These are phyloP conservation scores for Drechslerella coelobrocha DNA, from an alignment of 2,329 filamentous ascomycete genomes.

Conservation along the genomic window DNA sequence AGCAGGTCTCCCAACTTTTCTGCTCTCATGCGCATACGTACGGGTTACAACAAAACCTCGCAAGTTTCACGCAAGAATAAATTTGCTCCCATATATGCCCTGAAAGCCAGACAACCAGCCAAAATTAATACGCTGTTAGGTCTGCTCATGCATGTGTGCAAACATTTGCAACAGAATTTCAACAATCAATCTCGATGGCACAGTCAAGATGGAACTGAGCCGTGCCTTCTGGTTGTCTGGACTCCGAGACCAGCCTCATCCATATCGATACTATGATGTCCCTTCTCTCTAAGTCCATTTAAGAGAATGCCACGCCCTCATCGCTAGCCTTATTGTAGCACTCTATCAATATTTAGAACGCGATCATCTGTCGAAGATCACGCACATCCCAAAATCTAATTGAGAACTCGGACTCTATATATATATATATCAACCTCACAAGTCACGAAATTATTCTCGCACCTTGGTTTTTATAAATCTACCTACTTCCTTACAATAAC, in stretches of 20 bases:
- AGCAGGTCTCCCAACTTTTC: no score
- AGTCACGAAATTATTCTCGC: no score
- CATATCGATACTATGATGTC: background rate
- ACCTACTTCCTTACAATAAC: no score
- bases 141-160: background rate
- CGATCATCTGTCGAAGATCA: no score
- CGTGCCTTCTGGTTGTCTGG: background rate
- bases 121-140: background rate
- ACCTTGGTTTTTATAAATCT: no score
- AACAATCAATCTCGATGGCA: background rate
- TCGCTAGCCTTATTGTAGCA: background rate
- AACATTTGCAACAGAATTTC: background rate
- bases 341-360: no score
- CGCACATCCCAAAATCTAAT: no score
- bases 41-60: background rate
- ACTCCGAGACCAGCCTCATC: background rate
- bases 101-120: background rate
- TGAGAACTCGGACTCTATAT: no score
- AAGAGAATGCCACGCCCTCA: background rate
- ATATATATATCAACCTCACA: no score
- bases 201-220: slow-evolving; percentile 3
- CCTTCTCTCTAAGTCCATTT: background rate
- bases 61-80: slow-evolving; percentile 2
- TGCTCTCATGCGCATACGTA: background rate
- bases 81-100: background rate